Conservation (phyloP, 768 basidiomycete genomes). For the Boletus rubescentipes region DNA sequence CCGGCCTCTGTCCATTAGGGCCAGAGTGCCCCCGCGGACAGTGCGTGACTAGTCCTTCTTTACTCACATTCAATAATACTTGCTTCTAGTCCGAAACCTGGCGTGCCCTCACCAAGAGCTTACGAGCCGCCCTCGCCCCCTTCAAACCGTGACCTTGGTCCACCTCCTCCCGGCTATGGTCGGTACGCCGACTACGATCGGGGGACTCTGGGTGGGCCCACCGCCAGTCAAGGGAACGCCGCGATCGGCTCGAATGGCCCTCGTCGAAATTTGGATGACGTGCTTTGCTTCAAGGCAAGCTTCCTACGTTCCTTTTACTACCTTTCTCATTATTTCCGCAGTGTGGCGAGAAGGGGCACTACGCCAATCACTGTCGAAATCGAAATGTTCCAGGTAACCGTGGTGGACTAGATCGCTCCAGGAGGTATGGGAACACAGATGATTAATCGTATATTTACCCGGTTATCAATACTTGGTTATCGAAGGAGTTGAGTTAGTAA, state of each 20-base stretch:
- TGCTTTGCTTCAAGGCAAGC: conserved; percentile 82
- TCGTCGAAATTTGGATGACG: conserved; percentile 78
- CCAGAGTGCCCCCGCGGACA: conserved; percentile 86
- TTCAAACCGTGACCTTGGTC: conserved; percentile 77
- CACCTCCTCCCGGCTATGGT: conserved; percentile 90
- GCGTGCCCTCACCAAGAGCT: conserved; percentile 63
- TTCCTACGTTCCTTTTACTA: not conserved
- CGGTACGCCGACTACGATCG: conserved; percentile 79
- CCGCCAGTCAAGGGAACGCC: conserved; percentile 25
- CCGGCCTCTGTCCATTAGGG: conserved; percentile 91
- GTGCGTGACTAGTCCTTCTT: conserved; percentile 47
- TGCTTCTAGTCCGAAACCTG: conserved; percentile 68
- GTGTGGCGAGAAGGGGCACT: conserved; percentile 94
- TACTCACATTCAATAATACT: conserved; percentile 8
- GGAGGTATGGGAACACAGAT: conserved; percentile 30
- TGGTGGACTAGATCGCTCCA: conserved; percentile 68
- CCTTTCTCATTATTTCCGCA: conserved; percentile 29
- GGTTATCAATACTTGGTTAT: too few species aligned
- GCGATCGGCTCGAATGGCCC: conserved; percentile 37
- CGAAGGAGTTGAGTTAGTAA: not conserved
- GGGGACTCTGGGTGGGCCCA: conserved; percentile 35
- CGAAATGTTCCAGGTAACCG: conserved; percentile 89
- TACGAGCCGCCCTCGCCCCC: conserved; percentile 79
- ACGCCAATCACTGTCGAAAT: conserved; percentile 92
- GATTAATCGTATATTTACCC: conserved; percentile 17